phyloP scores from a whole-genome alignment of 2,329 filamentous ascomycete genomes.

The Spiromastix sp. region DNA sequence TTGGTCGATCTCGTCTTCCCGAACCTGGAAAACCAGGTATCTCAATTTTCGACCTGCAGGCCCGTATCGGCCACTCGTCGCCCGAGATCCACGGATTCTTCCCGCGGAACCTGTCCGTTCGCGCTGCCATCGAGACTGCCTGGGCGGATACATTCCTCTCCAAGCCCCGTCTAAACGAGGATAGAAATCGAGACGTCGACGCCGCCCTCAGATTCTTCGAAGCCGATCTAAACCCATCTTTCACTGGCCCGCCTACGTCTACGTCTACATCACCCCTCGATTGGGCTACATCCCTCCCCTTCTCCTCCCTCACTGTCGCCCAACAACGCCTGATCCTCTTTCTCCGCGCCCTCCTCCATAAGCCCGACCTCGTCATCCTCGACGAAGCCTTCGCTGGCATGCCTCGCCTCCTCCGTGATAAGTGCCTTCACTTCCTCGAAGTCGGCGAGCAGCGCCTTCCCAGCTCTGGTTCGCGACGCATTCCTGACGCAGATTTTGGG shows the following conservation, averaged over 20 bases:
- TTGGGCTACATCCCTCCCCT: constrained; percentile 70
- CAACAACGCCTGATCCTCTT: constrained; percentile 75
- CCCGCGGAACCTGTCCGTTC: constrained; percentile 63
- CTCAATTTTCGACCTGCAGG: constrained; percentile 86
- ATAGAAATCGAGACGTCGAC: constrained; percentile 52
- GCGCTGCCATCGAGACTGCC: constrained; percentile 69
- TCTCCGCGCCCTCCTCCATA: constrained; percentile 68
- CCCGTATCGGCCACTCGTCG: constrained; percentile 81
- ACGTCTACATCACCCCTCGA: constrained; percentile 12
- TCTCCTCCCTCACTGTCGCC: constrained; percentile 46
- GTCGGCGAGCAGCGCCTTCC: constrained; percentile 42
- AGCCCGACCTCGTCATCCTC: constrained; percentile 69
- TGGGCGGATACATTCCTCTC: constrained; percentile 82
- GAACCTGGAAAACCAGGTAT: constrained; percentile 61
- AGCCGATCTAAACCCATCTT: constrained; percentile 57
- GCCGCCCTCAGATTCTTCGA: constrained; percentile 68
- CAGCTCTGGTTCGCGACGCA: constrained; percentile 14
- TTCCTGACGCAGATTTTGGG: constrained; percentile 1
- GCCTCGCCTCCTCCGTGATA: constrained; percentile 70
- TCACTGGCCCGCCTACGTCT: constrained; percentile 5
- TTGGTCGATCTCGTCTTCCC: constrained; percentile 71
- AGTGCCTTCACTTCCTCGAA: constrained; percentile 72
- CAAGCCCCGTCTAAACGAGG: constrained; percentile 52
- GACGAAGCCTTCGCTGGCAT: constrained; percentile 86
- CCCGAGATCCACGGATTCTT: constrained; percentile 93